phyloP scores from a whole-genome alignment of 108 stramenopile genomes.

The Pseudonitzschia pungens region DNA sequence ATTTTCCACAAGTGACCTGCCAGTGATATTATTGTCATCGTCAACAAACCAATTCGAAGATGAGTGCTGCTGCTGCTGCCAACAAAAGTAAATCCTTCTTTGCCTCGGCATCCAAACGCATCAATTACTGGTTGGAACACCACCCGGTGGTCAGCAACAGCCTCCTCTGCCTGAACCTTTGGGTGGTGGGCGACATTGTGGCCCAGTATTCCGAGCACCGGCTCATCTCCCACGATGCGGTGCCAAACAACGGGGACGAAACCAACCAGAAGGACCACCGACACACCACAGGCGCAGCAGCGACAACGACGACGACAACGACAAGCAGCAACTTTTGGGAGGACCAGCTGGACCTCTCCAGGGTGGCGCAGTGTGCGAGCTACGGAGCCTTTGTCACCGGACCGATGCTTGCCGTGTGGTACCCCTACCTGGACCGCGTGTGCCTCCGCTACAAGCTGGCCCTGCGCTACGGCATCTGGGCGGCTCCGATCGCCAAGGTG shows the following conservation, averaged over 20 bases:
- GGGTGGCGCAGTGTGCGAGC: conserved; percentile 24
- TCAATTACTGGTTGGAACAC: conserved; percentile 24
- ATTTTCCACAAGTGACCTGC: no score
- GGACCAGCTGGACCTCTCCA: conserved; percentile 1
- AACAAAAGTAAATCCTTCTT: background rate
- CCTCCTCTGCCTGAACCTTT: conserved; percentile 25
- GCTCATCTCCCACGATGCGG: background rate
- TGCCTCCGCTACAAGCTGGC: conserved; percentile 2
- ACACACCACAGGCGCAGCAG: no score
- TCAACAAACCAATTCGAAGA: no score
- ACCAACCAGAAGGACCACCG: background rate
- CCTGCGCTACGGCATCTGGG: conserved; percentile 22
- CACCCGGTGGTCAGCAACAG: conserved; percentile 23
- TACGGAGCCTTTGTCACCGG: conserved; percentile 26
- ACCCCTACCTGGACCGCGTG: conserved; percentile 25
- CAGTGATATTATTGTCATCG: no score
- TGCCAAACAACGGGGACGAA: background rate
- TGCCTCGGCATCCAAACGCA: background rate
- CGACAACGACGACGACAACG: no score
- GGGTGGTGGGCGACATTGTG: conserved; percentile 19
- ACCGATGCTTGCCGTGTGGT: conserved; percentile 25
- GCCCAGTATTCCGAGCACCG: conserved; percentile 31
- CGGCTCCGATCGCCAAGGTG: conserved; percentile 20
- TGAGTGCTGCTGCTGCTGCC: no score
- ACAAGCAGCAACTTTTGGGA: conserved; percentile 8